Conservation (phyloP, 441 rosid genomes). For the Populus hybrid region DNA sequence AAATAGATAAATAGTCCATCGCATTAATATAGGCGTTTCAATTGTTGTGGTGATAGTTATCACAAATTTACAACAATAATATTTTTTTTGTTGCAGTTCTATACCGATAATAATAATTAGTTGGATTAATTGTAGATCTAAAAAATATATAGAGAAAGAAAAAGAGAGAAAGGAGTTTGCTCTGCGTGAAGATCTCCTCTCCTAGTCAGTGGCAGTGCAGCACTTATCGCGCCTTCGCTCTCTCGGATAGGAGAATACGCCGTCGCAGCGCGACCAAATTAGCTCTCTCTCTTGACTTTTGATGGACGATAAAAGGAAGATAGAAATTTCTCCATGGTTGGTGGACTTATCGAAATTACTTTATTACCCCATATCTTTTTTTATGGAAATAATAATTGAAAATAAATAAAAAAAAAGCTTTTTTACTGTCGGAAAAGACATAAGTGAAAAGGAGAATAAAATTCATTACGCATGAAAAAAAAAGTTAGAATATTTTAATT, state of each 20-base stretch:
- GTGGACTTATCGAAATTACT: too few relatives aligned
- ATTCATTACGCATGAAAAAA: too few relatives aligned
- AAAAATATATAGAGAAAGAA: not conserved
- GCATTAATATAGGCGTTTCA: too few relatives aligned
- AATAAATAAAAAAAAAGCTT: too few relatives aligned
- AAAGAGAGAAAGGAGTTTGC: not conserved
- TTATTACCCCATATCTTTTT: too few relatives aligned
- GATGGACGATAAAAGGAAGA: not conserved
- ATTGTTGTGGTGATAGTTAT: too few relatives aligned
- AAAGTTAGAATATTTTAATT: too few relatives aligned
- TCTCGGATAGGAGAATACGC: not conserved
- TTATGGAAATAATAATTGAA: not conserved
- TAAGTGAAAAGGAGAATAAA: too few relatives aligned
- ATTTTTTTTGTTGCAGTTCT: not conserved
- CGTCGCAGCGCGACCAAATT: not conserved
- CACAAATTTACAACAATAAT: too few relatives aligned
- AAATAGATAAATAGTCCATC: too few relatives aligned
- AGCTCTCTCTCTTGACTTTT: not conserved
- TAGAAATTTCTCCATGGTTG: too few relatives aligned
- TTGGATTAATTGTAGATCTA: not conserved
- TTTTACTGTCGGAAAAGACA: too few relatives aligned
- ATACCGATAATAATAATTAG: not conserved
- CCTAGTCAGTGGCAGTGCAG: not conserved
- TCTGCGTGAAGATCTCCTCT: not conserved
- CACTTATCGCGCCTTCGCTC: not conserved